Conservation (phyloP, 257 asterid species). For the Lycium ferocissimum region DNA sequence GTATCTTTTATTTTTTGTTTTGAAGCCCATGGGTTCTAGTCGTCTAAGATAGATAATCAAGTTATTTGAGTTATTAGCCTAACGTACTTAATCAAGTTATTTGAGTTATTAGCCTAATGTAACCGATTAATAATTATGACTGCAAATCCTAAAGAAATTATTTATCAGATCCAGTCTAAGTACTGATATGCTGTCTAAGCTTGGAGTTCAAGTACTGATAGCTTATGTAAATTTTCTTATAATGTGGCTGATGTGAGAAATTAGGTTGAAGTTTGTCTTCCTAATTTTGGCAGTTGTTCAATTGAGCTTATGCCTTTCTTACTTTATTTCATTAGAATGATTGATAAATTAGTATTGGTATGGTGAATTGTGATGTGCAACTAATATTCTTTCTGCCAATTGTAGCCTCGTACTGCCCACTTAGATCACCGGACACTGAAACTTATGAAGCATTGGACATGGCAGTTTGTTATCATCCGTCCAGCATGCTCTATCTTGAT, state of each 20-base stretch:
- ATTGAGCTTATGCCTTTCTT: not conserved
- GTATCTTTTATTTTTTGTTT: not conserved
- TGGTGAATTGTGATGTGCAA: constrained; percentile 1
- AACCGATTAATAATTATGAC: not conserved
- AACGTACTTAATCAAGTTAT: not conserved
- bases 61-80: not conserved
- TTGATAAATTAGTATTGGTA: not conserved
- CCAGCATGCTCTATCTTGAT: constrained; percentile 82
- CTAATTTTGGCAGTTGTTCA: constrained; percentile 18
- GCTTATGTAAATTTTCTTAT: not conserved
- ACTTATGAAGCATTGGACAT: constrained; percentile 79
- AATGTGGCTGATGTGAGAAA: constrained; percentile 9
- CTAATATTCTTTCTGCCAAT: constrained; percentile 25
- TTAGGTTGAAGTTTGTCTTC: constrained; percentile 25
- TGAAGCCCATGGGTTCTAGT: not conserved
- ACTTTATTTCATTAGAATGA: not conserved
- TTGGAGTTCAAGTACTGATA: not conserved
- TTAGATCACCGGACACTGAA: constrained; percentile 69
- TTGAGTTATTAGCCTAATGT: not conserved
- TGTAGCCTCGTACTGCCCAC: constrained; percentile 75
- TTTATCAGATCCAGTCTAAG: not conserved
- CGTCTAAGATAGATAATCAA: not conserved
- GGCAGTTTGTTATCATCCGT: constrained; percentile 90
- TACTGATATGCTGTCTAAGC: not conserved
- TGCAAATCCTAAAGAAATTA: not conserved